Evolutionary conservation across 2,329 filamentous ascomycete species (phyloP).

Genomic region (Fonsecaea pugnacius): DNA sequence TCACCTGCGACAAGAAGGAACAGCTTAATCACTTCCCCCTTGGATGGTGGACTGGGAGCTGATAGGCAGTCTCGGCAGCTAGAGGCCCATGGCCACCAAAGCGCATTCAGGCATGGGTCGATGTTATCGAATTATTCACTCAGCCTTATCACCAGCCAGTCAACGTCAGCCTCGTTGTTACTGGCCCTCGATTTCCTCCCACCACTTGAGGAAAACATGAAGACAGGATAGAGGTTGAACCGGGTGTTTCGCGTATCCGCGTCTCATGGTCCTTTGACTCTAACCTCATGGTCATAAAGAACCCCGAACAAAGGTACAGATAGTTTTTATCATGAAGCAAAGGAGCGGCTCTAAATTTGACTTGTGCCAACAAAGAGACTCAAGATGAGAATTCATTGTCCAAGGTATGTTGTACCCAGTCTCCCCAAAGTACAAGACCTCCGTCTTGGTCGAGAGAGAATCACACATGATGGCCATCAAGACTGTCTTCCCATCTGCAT

Average conservation of each 20-base stretch:
- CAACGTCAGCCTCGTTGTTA: constrained; percentile 1
- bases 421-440: neutral
- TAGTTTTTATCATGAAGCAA: neutral
- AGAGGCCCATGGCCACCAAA: neutral
- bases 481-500: neutral
- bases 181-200: neutral
- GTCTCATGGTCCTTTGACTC: neutral
- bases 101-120: neutral
- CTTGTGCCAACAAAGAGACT: neutral
- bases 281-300: neutral
- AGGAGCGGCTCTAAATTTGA: neutral
- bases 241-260: neutral
- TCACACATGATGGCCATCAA: neutral
- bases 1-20: too few relatives aligned
- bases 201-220: neutral
- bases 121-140: neutral
- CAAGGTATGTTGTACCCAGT: neutral
- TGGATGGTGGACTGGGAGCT: neutral
- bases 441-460: neutral
- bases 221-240: neutral
- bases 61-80: constrained; percentile 8
- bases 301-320: neutral
- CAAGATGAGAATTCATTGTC: constrained; percentile 1
- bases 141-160: constrained; percentile 17
- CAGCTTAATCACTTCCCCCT: too few relatives aligned